phyloP scores from a whole-genome alignment of 305 asterid species.

The Fraxinus greggii region DNA sequence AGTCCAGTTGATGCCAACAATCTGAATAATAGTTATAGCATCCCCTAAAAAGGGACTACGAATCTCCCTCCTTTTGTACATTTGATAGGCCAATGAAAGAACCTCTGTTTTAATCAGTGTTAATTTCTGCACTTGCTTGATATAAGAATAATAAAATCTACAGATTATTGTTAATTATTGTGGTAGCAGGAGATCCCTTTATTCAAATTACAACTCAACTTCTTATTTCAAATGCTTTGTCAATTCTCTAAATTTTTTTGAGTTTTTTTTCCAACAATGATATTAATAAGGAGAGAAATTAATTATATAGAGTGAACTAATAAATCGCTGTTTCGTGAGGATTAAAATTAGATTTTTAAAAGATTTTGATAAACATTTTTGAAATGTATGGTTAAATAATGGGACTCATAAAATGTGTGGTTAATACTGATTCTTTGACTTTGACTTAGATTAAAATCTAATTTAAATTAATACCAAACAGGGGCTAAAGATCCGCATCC shows the following conservation, averaged over 20 bases:
- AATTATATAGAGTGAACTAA: neutral
- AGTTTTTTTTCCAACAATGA: neutral
- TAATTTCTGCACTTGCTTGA: neutral
- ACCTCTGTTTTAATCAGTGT: neutral
- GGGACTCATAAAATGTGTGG: too few species aligned
- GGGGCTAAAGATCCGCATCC: neutral
- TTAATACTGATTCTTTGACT: too few species aligned
- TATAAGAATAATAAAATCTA: neutral
- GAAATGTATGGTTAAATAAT: too few species aligned
- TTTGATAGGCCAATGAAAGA: neutral
- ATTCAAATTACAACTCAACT: neutral
- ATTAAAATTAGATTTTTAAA: too few species aligned
- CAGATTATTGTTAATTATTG: neutral
- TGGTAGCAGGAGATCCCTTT: neutral
- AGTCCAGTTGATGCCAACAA: neutral
- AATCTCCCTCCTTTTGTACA: neutral
- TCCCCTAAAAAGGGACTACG: neutral
- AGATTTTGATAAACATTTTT: too few species aligned
- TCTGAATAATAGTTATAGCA: neutral
- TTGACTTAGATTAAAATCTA: too few species aligned
- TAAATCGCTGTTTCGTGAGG: too few species aligned
- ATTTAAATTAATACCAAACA: too few species aligned
- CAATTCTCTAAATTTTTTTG: neutral
- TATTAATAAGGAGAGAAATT: neutral
- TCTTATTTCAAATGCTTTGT: neutral